Base-by-base conservation (phyloP, 768 basidiomycete genomes). In the Boletus reticuloceps region DNA sequence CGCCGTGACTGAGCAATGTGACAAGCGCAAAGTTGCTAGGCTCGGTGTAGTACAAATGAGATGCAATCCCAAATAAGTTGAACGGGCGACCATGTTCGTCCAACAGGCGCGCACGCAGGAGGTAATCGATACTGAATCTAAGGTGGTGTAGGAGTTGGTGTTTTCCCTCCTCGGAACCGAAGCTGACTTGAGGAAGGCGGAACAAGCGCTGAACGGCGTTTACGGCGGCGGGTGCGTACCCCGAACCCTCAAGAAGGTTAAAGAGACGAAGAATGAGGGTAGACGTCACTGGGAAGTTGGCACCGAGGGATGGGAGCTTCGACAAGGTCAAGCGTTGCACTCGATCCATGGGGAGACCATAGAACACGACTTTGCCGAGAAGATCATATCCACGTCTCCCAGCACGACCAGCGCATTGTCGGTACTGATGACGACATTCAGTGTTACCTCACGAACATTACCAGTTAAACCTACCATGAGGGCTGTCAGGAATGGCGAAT, bases 321-420 rank as follows among this genome's bases (percentile, higher is more conserved):
- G 88, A 89, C 1, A 88, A 68, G 7, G 84, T 73, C 25, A 90
- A 71, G 27, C 86, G 80, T 58, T 86, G 81, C 5, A 86, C 80
- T 39, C 85, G 77, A 54, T 84, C 81, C 64, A 85, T 76, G 5
- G 85, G 69, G 8, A 89, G 64, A 22, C 86, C 87, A 61, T 85
- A 88, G 72, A 90, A 89, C 3, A 89, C 75, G 38, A 89, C 86
- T 50, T 85, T 85, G 8, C 88, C 87, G 1, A 85, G 73, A 7
- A 84, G 76, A 61, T 89, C 86, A 55, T 77, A 88, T 3, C 87
- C 88, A 62, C 88, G 79, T 41, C 88, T 79, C 54, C 88, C 87
- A 39, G 87, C 87, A 66, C 87, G 79, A 52, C 88, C 88, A 43
- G 85, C 80, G 55, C 85, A 86, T 76, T 89, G 87, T 12, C 88